phyloP scores from a whole-genome alignment of 441 rosid species.

The Isatis lusitanica region DNA sequence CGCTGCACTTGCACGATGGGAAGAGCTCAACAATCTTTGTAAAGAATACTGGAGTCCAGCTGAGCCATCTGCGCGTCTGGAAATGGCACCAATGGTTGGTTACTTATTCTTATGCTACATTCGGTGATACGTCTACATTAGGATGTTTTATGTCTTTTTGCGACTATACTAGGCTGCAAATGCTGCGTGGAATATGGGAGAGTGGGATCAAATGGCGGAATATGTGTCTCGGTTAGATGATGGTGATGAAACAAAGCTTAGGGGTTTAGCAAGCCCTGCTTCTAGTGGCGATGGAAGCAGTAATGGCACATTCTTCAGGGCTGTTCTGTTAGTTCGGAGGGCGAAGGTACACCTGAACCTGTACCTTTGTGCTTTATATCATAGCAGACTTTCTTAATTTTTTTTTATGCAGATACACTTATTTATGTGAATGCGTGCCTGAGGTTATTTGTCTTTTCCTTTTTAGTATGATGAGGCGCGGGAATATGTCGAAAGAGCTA shows the following conservation, averaged over 20 bases:
- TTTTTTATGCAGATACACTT: constrained; percentile 2
- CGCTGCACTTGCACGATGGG: constrained; percentile 99
- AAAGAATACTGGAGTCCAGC: constrained; percentile 99
- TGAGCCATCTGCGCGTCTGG: constrained; percentile 94
- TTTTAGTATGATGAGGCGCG: constrained; percentile 93
- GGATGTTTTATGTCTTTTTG: constrained; percentile 40
- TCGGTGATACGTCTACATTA: constrained; percentile 1
- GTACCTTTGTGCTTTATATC: not conserved
- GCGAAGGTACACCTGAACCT: constrained; percentile 59
- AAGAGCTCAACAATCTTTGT: constrained; percentile 94
- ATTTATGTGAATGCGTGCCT: constrained; percentile 4
- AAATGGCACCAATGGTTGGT: constrained; percentile 99
- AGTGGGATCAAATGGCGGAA: constrained; percentile 99
- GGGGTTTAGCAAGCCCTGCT: constrained; percentile 89
- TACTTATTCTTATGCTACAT: constrained; percentile 30
- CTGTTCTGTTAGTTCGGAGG: constrained; percentile 85
- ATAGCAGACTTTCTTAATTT: constrained; percentile 10
- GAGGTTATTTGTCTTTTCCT: constrained; percentile 3
- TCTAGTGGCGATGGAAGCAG: constrained; percentile 97
- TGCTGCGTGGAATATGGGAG: constrained; percentile 99
- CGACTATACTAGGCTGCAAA: constrained; percentile 73
- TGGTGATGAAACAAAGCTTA: constrained; percentile 96
- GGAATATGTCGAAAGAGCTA: constrained; percentile 93
- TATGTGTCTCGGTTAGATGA: constrained; percentile 96
- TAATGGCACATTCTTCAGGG: constrained; percentile 97